A percentile compares a stretch with the other conserved stretches of the same genome.
These are phyloP conservation scores for Thuja plicata DNA, from an alignment of 83 land plant genomes.

Conservation along the genomic window DNA sequence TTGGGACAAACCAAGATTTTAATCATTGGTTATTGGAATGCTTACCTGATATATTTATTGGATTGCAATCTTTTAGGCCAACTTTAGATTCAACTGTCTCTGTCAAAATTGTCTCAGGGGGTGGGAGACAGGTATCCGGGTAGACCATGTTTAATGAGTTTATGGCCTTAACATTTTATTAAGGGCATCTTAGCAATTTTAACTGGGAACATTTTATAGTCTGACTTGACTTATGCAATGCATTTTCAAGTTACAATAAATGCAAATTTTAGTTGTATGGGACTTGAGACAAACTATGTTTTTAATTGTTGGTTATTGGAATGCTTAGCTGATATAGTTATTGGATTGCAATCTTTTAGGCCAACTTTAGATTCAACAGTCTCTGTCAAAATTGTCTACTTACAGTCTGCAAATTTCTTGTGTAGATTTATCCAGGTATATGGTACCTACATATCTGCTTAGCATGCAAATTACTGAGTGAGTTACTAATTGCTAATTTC, in stretches of 20 bases:
- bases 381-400: too few species aligned
- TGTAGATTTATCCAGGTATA: too few species aligned
- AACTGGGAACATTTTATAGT: background rate
- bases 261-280: background rate
- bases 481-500: too few species aligned
- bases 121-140: too few species aligned
- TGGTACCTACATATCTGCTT: too few species aligned
- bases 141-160: too few species aligned
- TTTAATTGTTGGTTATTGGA: background rate
- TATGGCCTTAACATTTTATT: too few species aligned
- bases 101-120: too few species aligned
- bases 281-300: background rate
- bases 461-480: too few species aligned
- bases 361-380: too few species aligned
- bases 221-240: background rate
- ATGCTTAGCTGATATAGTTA: background rate
- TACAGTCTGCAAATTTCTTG: too few species aligned
- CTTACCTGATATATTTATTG: background rate
- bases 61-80: background rate
- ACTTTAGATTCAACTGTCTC: too few species aligned
- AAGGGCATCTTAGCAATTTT: background rate
- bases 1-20: background rate
- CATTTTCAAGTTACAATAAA: background rate
- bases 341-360: background rate
- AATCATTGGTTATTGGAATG: background rate